Base-by-base conservation (phyloP, 2,329 filamentous ascomycete species). In the Trichoderma atrobrunneum region DNA sequence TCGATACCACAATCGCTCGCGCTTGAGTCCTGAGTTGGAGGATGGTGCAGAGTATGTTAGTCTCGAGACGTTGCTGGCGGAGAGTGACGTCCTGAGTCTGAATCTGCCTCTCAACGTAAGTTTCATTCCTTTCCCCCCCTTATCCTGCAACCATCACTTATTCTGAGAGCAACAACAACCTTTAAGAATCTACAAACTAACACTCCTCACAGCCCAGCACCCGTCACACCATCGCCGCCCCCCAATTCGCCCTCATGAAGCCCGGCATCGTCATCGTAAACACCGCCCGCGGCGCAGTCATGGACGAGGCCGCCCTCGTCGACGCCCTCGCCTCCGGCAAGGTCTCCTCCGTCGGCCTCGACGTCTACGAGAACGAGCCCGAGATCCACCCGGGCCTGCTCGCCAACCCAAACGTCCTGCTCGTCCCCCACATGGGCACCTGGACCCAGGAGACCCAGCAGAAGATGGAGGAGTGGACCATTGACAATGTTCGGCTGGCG, bases 371-470 rank as follows among this genome's bases (percentile, higher is more conserved):
- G 79, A 85, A 94, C 48, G 93, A 97, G 81, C 94, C 94, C 0
- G 85, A 88, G 72, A 84, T 97, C 32, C 92, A 96, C 78, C 90
- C 90, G 0, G 92, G 91, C 1, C 84, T 97, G 56, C 76, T 95
- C 16, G 82, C 84, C 18, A 95, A 95, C 78, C 88, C 89, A 2
- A 87, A 89, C 75, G 92, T 93, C 26, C 85, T 95, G 76, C 85
- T 97, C 32, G 83, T 97, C 43, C 94, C 94, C 66, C 94, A 97
- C 80, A 93, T 97, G 92, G 93, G 93, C 0, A 97, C 94, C 0
- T 94, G 88, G 86, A 95, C 92, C 0, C 83, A 90, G 32, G 93
- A 89, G 82, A 89, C 87, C 7, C 84, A 87, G 79, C 84, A 81
- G 57, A 87, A 88, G 80, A 91, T 95, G 92, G 93, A 95, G 82